Conservation (phyloP, 129 eudicot species). For the Lactuca sativa region DNA sequence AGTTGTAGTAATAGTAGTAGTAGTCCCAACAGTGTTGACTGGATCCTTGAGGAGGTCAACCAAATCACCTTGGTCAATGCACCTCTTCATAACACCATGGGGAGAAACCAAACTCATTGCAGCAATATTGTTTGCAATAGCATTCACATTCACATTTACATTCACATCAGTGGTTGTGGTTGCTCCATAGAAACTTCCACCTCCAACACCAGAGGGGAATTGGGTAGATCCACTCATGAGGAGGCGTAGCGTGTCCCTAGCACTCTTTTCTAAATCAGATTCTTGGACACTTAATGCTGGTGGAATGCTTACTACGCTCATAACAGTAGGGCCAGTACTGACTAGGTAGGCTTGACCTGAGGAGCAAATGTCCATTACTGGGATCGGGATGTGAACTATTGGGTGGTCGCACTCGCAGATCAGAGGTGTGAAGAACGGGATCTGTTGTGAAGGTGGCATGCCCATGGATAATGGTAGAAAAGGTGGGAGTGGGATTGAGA, state of each 20-base stretch:
- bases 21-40: conserved; percentile 14
- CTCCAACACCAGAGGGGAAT: conserved; percentile 51
- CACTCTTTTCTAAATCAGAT: conserved; percentile 62
- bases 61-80: conserved; percentile 30
- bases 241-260: conserved; percentile 74
- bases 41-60: conserved; percentile 42
- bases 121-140: conserved; percentile 40
- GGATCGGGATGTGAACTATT: conserved; percentile 75
- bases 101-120: conserved; percentile 46
- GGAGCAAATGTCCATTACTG: conserved; percentile 69
- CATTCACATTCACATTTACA: conserved; percentile 39
- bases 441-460: conserved; percentile 57
- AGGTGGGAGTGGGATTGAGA: conserved; percentile 39
- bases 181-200: conserved; percentile 51
- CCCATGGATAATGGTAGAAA: conserved; percentile 42
- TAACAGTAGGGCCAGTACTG: conserved; percentile 54
- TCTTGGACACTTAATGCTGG: conserved; percentile 38
- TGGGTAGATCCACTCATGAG: conserved; percentile 54
- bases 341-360: conserved; percentile 77
- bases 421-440: conserved; percentile 73
- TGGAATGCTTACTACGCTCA: conserved; percentile 30
- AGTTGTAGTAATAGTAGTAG: neutral
- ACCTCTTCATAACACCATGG: conserved; percentile 23
- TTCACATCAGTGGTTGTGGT: conserved; percentile 16
- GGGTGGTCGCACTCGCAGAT: conserved; percentile 55